Conservation (phyloP, 352 stramenopile species). For the Phytophthora pini region DNA sequence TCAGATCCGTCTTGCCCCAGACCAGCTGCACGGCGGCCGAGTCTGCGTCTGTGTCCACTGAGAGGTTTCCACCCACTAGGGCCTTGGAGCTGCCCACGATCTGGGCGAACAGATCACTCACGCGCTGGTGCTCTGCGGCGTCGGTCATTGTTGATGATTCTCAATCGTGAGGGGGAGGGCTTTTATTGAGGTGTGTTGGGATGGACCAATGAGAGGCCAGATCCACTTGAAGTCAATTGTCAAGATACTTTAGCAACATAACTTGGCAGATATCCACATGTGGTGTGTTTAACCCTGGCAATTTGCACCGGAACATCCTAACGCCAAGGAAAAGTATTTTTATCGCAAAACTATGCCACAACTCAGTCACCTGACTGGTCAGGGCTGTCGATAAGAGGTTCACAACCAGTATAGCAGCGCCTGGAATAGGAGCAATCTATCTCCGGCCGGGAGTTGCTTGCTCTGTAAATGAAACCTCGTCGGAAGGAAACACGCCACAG, state of each 20-base stretch:
- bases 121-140: slow-evolving; percentile 29
- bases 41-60: slow-evolving; percentile 21
- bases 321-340: too few species aligned
- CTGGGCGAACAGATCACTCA: slow-evolving; percentile 54
- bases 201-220: not conserved
- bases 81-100: slow-evolving; percentile 61
- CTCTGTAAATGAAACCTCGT: too few species aligned
- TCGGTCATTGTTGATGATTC: slow-evolving; percentile 1
- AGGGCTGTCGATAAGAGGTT: too few species aligned
- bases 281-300: not conserved
- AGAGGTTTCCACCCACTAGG: slow-evolving; percentile 53
- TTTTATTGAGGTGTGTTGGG: not conserved
- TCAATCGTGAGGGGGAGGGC: not conserved
- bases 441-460: too few species aligned
- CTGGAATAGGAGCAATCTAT: too few species aligned
- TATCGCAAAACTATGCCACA: too few species aligned
- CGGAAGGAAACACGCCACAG: too few species aligned
- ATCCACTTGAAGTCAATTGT: not conserved
- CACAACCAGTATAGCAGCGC: too few species aligned
- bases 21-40: slow-evolving; percentile 57
- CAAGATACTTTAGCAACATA: not conserved
- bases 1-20: slow-evolving; percentile 65
- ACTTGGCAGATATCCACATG: too few species aligned
- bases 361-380: too few species aligned
- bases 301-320: not conserved